Percentiles rank a stretch among this genome's conserved stretches.
phyloP scores from a whole-genome alignment of 768 basidiomycete genomes.

The Phaeolepiota aurea region DNA sequence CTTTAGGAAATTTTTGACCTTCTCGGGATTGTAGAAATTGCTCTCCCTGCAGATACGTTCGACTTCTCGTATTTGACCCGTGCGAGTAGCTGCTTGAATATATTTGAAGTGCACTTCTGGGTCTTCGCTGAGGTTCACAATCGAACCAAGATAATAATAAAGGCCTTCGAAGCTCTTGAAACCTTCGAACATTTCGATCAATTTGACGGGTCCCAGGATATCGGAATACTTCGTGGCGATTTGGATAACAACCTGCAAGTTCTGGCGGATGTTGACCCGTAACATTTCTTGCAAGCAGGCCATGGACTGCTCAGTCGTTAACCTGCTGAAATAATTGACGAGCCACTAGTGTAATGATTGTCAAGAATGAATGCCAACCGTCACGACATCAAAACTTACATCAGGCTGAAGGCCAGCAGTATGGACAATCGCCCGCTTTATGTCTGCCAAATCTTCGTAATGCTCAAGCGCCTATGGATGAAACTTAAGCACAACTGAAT shows the following conservation, averaged over 20 bases:
- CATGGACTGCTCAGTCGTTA: constrained; percentile 97
- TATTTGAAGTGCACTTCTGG: constrained; percentile 99
- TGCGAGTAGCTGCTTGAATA: constrained; percentile 96
- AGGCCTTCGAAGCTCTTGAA: constrained; percentile 98
- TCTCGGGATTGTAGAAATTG: constrained; percentile 97
- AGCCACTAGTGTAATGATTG: constrained; percentile 60
- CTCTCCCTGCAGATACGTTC: constrained; percentile 98
- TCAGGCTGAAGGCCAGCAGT: constrained; percentile 78
- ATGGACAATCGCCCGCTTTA: constrained; percentile 96
- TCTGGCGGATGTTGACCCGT: constrained; percentile 93
- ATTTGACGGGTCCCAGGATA: constrained; percentile 90
- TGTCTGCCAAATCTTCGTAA: constrained; percentile 96
- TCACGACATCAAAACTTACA: constrained; percentile 30
- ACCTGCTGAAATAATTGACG: constrained; percentile 90
- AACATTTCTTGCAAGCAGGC: constrained; percentile 97
- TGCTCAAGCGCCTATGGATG: constrained; percentile 97
- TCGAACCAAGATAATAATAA: constrained; percentile 96
- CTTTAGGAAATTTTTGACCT: constrained; percentile 99
- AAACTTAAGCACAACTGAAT: constrained; percentile 3
- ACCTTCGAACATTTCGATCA: constrained; percentile 97
- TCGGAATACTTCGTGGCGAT: constrained; percentile 99
- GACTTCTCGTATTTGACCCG: constrained; percentile 97
- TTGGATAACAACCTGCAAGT: constrained; percentile 92
- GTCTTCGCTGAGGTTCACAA: constrained; percentile 95
- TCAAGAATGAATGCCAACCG: not conserved